These are phyloP conservation scores for Aplosporella prunicola DNA, from an alignment of 2,329 filamentous ascomycete species.

Conservation along the genomic window DNA sequence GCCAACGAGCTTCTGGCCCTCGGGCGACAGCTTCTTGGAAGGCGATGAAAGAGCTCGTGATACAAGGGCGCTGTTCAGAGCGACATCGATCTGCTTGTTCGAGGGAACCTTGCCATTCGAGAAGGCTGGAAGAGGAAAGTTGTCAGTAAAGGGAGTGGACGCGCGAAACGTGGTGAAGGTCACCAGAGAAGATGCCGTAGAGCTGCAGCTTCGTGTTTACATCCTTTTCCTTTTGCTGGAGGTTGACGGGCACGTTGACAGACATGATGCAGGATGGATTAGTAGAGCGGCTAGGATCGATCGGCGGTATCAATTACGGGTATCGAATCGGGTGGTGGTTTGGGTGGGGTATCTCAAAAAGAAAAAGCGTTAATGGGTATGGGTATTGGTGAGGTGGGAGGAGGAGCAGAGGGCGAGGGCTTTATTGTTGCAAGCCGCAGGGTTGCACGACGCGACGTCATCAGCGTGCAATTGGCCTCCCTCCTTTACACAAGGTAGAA, in stretches of 20 bases:
- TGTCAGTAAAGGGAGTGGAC: constrained; percentile 2
- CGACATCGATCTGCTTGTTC: constrained; percentile 94
- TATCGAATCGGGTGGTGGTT: too few species aligned
- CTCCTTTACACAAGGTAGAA: too few species aligned
- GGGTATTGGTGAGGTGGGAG: background rate
- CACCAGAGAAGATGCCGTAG: constrained; percentile 74
- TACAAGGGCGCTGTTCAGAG: constrained; percentile 75
- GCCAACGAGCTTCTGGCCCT: constrained; percentile 68
- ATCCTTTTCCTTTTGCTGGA: constrained; percentile 69
- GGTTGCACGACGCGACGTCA: constrained; percentile 6
- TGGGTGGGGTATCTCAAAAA: constrained; percentile 11
- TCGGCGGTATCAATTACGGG: too few species aligned
- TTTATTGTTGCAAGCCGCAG: constrained; percentile 2
- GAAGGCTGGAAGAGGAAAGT: constrained; percentile 55
- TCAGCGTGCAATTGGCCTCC: constrained; percentile 6
- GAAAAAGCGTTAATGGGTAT: constrained; percentile 1
- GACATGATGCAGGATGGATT: too few species aligned
- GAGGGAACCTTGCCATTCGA: constrained; percentile 83
- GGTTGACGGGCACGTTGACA: constrained; percentile 66
- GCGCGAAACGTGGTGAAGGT: constrained; percentile 15
- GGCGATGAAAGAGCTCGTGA: constrained; percentile 62
- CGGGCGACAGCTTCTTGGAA: constrained; percentile 66
- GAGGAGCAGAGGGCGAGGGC: constrained; percentile 1
- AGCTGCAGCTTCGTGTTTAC: constrained; percentile 91
- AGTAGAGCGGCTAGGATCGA: too few species aligned